Percentiles rank a stretch among this genome's conserved stretches.
Evolutionary conservation across 306 rosid genomes (phyloP).

Genomic region (Crataegus laevigata): DNA sequence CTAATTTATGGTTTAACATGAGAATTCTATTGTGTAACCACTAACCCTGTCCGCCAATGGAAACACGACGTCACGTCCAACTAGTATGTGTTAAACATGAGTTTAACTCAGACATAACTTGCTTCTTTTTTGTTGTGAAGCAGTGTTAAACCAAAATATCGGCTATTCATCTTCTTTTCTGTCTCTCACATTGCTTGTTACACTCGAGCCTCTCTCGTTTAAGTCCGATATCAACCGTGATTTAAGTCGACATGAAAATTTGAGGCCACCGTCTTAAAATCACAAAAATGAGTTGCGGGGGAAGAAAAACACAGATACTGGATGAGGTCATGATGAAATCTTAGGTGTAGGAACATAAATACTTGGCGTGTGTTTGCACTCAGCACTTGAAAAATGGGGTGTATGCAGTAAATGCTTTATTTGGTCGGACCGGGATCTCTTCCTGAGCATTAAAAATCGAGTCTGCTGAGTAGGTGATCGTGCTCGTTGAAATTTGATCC

Average conservation of each 20-base stretch:
- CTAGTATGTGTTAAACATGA: too few relatives aligned
- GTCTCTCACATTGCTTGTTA: neutral
- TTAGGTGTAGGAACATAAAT: conserved; percentile 29
- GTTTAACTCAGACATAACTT: too few relatives aligned
- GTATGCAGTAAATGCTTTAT: conserved; percentile 43
- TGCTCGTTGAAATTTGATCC: too few relatives aligned
- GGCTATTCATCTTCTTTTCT: neutral
- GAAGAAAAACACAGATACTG: conserved; percentile 50
- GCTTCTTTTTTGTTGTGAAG: too few relatives aligned
- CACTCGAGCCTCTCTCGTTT: neutral
- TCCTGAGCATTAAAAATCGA: too few relatives aligned
- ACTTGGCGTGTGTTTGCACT: conserved; percentile 42
- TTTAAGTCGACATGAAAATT: too few relatives aligned
- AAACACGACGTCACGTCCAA: too few relatives aligned
- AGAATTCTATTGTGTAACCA: neutral
- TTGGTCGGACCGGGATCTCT: too few relatives aligned
- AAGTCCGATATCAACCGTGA: neutral
- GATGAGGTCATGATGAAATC: conserved; percentile 53
- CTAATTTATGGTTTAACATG: neutral
- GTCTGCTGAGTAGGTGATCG: too few relatives aligned
- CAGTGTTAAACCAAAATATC: too few relatives aligned
- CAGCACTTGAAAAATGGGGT: conserved; percentile 26
- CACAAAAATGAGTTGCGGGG: conserved; percentile 11
- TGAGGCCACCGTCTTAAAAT: neutral
- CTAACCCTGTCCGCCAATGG: neutral